Base-by-base conservation (phyloP, 2,329 filamentous ascomycete species). In the Colletotrichum viniferum region DNA sequence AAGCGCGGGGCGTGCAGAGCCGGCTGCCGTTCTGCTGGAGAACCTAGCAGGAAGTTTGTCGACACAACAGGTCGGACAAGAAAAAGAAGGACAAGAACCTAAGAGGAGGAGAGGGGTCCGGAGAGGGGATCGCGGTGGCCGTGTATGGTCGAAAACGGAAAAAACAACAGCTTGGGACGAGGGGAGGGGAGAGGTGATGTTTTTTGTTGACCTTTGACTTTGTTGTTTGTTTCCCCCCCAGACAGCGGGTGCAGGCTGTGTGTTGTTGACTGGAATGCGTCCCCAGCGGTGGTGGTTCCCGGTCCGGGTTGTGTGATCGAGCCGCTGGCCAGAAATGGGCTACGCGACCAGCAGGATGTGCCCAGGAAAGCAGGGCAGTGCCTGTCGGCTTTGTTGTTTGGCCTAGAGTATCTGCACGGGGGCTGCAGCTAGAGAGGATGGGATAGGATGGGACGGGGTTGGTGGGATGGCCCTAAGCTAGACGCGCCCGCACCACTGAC, bases 251-350 rank as follows among this genome's bases (percentile, higher is more conserved):
- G 66, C 43, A 62, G 61, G 68, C 52, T 61, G 58, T 74, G 72
- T 67, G 72, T 74, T 68, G 73, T 75, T 75, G 63, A 76, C 69
- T 73, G 69, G 73, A 76, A 76, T 76, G 73, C 69, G 69, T 28
- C 55, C 63, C 34, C 69, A 68, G 73, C 58, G 64, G 73, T 62
- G 69, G 69, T 73, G 58, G 52, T 43, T 75, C 65, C 65, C 30
- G 24, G 56, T 38, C 66, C 34, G 55, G 28, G 67, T 48, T 73
- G 69, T 63, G 69, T 56, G 69, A 32, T 72, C 30, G 63, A 62
- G 43, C 63, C 24, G 69, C 38, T 34, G 58, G 36, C 43, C 55
- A 60, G 32, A 48, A 64, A 75, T 73, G 69, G 43, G 58, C 73
- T 64, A 69, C 69, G 69, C 73, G 63, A 64, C 63, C 36, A 64